Base-by-base conservation (phyloP, 805 yeast genomes). In the Huiozyma naganishii region DNA sequence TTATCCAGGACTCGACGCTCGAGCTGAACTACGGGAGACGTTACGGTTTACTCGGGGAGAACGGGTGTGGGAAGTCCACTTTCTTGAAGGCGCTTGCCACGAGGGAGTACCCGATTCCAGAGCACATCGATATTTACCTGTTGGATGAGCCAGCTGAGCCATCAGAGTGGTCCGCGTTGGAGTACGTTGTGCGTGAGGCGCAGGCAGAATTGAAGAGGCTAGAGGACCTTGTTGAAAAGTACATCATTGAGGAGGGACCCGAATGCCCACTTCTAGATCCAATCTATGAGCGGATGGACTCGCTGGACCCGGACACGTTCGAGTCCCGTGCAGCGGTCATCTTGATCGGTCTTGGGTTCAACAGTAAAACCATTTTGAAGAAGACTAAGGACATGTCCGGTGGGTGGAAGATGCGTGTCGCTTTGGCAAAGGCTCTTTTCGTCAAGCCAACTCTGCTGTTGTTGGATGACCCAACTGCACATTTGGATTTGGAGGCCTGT, bases 391-490 rank as follows among this genome's bases (percentile, higher is more conserved):
- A 92, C 64, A 92, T 92, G 98, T 87, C 97, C 62, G 98, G 98
- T 78, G 98, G 98, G 66, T 92, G 98, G 98, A 88, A 88, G 74
- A 92, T 92, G 98, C 87, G 98, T 72, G 98, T 92, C 49, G 97
- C 98, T 38, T 74, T 92, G 50, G 95, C 96, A 48, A 92, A 92
- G 70, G 98, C 98, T 29, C 75, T 92, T 57, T 92, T 92, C 73
- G 97, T 92, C 54, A 90, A 92, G 74, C 98, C 98, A 62, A 89
- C 97, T 41, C 71, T 92, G 56, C 73, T 92, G 61, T 72, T 92
- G 57, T 79, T 92, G 66, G 98, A 92, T 73, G 98, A 92, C 69
- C 98, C 98, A 59, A 92, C 98, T 53, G 98, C 98, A 43, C 98
- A 92, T 71, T 85, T 92, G 77, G 98, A 92, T 73, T 76, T 92